Percentiles rank a stretch among this genome's conserved stretches.
These are phyloP conservation scores for Trametes hirsuta DNA, from an alignment of 1,284 basidiomycete species.

Conservation along the genomic window DNA sequence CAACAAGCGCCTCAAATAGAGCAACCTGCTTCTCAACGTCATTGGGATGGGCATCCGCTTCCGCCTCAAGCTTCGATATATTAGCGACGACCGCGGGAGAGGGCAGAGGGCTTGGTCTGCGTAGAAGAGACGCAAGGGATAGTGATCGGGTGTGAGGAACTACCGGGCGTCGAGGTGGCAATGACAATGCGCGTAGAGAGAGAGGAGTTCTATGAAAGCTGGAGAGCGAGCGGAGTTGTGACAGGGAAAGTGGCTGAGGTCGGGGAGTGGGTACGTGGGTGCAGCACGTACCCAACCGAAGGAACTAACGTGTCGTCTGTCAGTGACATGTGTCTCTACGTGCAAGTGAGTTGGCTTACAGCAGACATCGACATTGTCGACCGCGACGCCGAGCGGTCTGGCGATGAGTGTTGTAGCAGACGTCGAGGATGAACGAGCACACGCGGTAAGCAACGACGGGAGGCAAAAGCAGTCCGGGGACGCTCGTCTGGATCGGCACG, in stretches of 20 bases:
- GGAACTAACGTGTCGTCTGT: conserved; percentile 27
- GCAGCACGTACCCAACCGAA: conserved; percentile 35
- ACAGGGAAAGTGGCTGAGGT: conserved; percentile 27
- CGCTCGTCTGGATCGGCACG: conserved; percentile 16
- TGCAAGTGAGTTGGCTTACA: conserved; percentile 4
- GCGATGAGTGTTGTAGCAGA: neutral
- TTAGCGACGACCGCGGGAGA: conserved; percentile 68
- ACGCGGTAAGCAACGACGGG: neutral
- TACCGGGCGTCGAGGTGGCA: conserved; percentile 10
- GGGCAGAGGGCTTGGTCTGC: conserved; percentile 51
- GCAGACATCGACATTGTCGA: conserved; percentile 23
- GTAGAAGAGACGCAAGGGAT: conserved; percentile 58
- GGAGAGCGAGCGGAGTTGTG: conserved; percentile 34
- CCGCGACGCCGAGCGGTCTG: conserved; percentile 9
- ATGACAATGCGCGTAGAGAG: neutral
- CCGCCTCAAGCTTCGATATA: conserved; percentile 72
- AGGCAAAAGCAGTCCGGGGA: conserved; percentile 13
- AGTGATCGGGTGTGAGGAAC: conserved; percentile 32
- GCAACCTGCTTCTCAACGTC: conserved; percentile 70
- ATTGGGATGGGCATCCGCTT: conserved; percentile 70
- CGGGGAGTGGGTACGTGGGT: conserved; percentile 31
- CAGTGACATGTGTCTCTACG: neutral
- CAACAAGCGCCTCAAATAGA: conserved; percentile 67
- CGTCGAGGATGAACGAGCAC: neutral
- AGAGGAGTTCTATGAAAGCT: conserved; percentile 13